Base-by-base conservation (phyloP, 176 grass and related monocot genomes). In the Carex myosuroides region DNA sequence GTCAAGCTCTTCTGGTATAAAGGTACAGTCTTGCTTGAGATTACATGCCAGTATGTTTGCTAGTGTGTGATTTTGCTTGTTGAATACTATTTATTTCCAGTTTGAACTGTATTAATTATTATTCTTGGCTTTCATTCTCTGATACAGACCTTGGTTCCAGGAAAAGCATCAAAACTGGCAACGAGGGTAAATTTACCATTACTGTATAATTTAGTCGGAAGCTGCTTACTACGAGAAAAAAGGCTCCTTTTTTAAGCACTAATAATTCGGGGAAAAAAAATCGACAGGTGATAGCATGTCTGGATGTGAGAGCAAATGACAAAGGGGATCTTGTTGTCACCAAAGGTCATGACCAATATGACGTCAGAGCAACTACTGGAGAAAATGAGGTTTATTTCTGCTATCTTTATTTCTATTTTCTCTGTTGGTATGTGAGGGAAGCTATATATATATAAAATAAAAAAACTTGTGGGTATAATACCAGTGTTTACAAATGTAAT, bases 261-360 rank as follows among this genome's bases (percentile, higher is more conserved):
- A 78, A 80, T 79, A 61, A 79, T 46, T 26, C 0, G 20, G 8
- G 11, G 12, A 20, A 59, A 61, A 76, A 55, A 76, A 71, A 3
- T 29, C 2, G 13, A 30, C 64, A 98, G 96, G 96, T 98, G 29
- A 95, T 98, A 83, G 92, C 96, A 83, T 98, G 96, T 55, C 93
- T 98, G 85, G 96, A 98, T 95, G 93, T 98, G 83, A 90, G 93
- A 70, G 89, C 96, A 77, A 98, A 98, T 86, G 96, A 98, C 77
- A 95, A 89, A 29, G 96, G 93, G n/a, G 96, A 98, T 92, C 92
- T 98, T 86, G 96, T 98, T 79, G 96, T 98, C 55, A 98, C 96
- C 79, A 98, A 95, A 90, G 96, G 96, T n/a, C n/a, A n/a, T 17
- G 96, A 98, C 84, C 96, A 98, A 44, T 98, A 98, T 88, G 93